These are phyloP conservation scores for Coniochaeta hoffmannii DNA, from an alignment of 2,329 filamentous ascomycete genomes.

Conservation along the genomic window DNA sequence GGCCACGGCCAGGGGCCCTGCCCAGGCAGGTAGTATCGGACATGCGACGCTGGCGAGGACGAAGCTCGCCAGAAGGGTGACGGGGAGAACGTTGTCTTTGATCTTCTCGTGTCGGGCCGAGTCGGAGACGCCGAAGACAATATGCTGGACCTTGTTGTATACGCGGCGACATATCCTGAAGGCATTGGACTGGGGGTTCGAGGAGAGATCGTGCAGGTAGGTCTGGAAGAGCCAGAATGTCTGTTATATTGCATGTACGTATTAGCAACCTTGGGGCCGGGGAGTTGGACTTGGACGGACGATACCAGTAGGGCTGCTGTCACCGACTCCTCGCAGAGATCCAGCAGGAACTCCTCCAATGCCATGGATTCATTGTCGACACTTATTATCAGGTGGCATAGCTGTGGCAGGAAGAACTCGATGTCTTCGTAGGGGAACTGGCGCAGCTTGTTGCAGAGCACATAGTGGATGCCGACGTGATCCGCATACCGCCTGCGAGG, in stretches of 20 bases:
- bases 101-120: conserved; percentile 64
- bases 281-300: conserved; percentile 13
- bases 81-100: conserved; percentile 72
- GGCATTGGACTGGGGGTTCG: conserved; percentile 65
- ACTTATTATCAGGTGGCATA: conserved; percentile 83
- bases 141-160: conserved; percentile 83
- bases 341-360: conserved; percentile 78
- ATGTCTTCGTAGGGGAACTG: conserved; percentile 88
- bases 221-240: conserved; percentile 90
- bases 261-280: background rate
- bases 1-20: conserved; percentile 72
- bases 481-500: conserved; percentile 70
- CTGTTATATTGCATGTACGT: conserved; percentile 43
- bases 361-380: conserved; percentile 90
- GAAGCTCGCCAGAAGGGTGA: conserved; percentile 74
- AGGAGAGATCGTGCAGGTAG: conserved; percentile 73
- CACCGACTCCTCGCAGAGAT: conserved; percentile 81
- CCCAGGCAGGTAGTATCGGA: conserved; percentile 69
- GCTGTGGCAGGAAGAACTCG: conserved; percentile 83
- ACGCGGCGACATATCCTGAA: conserved; percentile 79
- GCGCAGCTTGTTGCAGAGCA: conserved; percentile 80
- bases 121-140: conserved; percentile 74
- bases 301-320: conserved; percentile 74
- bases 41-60: conserved; percentile 70
- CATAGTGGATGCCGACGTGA: conserved; percentile 85